A percentile compares a stretch with the other conserved stretches of the same genome.
Conservation (phyloP, 768 basidiomycete genomes). For the Pholiota molesta region DNA sequence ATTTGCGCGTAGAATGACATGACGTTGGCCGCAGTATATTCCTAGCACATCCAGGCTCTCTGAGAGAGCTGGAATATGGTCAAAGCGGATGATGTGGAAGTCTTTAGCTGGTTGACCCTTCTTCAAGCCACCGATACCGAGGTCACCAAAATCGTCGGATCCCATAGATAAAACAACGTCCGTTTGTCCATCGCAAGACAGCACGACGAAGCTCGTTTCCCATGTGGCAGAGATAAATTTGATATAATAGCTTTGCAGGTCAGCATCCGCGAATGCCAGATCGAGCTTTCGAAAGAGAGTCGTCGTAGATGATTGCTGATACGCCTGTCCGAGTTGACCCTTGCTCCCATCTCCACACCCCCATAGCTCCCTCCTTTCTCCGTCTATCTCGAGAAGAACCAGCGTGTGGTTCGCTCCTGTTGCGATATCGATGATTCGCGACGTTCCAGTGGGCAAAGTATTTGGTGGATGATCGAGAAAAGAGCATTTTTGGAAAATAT, state of each 20-base stretch:
- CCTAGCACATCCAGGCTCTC: constrained; percentile 36
- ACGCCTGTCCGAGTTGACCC: constrained; percentile 71
- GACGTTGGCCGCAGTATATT: constrained; percentile 70
- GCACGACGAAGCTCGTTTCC: constrained; percentile 82
- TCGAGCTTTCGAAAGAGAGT: constrained; percentile 52
- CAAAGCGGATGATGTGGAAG: constrained; percentile 47
- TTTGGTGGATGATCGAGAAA: constrained; percentile 35
- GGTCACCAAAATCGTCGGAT: constrained; percentile 80
- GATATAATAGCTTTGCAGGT: constrained; percentile 44
- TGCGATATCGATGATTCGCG: constrained; percentile 52
- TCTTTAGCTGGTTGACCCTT: constrained; percentile 21
- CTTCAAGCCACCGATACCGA: constrained; percentile 54
- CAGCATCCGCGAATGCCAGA: constrained; percentile 37
- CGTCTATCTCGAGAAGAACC: constrained; percentile 50
- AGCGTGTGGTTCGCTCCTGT: constrained; percentile 85
- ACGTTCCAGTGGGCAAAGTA: constrained; percentile 32
- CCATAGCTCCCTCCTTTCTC: constrained; percentile 52
- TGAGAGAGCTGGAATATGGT: constrained; percentile 32
- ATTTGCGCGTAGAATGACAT: constrained; percentile 58
- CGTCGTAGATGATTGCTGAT: constrained; percentile 23
- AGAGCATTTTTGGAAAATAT: constrained; percentile 42
- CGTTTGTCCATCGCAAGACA: constrained; percentile 41
- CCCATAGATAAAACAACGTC: constrained; percentile 81
- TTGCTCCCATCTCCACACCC: constrained; percentile 71
- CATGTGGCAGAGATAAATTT: constrained; percentile 68